Base-by-base conservation (phyloP, 192 early-diverging fungal species). In the Coemansia sp. region DNA sequence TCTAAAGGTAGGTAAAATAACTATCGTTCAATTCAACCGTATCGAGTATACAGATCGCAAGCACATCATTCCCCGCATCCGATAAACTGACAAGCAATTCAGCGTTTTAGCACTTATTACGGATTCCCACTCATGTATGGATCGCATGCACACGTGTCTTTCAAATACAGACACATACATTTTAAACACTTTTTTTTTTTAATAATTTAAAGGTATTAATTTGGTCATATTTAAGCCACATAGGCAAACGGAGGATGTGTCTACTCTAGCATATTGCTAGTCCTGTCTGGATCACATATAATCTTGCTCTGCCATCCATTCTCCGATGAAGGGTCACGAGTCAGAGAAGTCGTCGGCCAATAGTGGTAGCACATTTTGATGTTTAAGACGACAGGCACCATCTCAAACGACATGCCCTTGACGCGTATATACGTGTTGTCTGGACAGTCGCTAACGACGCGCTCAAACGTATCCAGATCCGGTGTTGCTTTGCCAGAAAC, bases 311-410 rank as follows among this genome's bases (percentile, higher is more conserved):
- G 30, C 51, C 51, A 53, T 12, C 37, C 51, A 19, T 18, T 19
- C 33, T 34, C n/a, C 3, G 51, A 30, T 6, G 30, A 39, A 9
- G 51, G 25, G 5, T 34, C 30, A 5, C 37, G 30, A 27, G 33
- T 4, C 21, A 90, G 64, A 45, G 84, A 80, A 40, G 80, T 81
- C 0, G 88, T 86, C 10, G 80, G 80, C 86, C 86, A 90, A 63
- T 90, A 90, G 68, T 88, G 86, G 22, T 86, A 81, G 77, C 85
- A 86, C 30, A 85, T 58, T 55, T 88, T 90, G 66, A 90, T 67
- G n/a, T 81, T 85, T 46, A 87, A 77, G 44, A 90, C 83, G 11
- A 71, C 66, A 0, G 84, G 83, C 39, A 78, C 80, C 13, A 70
- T 71, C 37, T 62, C 60, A 43, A 64, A 69, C 43, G 62, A 51